phyloP scores from a whole-genome alignment of 768 basidiomycete genomes.

The Leccinum broughii region DNA sequence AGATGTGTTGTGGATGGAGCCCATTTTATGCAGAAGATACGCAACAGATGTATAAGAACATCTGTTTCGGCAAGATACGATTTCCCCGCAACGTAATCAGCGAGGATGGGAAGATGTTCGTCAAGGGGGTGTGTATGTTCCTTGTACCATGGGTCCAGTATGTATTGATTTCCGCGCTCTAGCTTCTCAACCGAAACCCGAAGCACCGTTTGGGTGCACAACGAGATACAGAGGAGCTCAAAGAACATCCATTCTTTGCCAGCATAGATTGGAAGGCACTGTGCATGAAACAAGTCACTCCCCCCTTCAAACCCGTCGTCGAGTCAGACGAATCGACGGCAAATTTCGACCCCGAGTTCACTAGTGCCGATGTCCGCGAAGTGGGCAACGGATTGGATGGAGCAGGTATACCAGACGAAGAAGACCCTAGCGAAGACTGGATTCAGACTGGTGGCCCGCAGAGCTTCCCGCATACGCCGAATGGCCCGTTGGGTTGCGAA shows the following conservation, averaged over 20 bases:
- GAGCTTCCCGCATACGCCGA: slow-evolving; percentile 55
- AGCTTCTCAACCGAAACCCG: slow-evolving; percentile 99
- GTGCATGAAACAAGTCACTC: slow-evolving; percentile 84
- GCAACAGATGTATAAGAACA: slow-evolving; percentile 99
- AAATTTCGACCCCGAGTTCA: slow-evolving; percentile 99
- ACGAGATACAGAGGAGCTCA: slow-evolving; percentile 90
- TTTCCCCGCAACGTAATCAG: slow-evolving; percentile 97
- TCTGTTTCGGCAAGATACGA: slow-evolving; percentile 97
- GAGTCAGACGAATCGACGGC: slow-evolving; percentile 98
- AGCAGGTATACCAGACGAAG: slow-evolving; percentile 46
- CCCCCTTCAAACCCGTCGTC: slow-evolving; percentile 97
- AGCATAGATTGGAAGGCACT: slow-evolving; percentile 91
- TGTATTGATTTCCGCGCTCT: slow-evolving; percentile 18
- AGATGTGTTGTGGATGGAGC: slow-evolving; percentile 99
- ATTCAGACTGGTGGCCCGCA: slow-evolving; percentile 36
- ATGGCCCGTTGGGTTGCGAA: slow-evolving; percentile 77
- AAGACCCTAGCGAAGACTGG: slow-evolving; percentile 71
- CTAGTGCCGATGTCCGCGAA: slow-evolving; percentile 82
- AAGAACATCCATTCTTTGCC: slow-evolving; percentile 94
- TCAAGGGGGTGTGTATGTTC: slow-evolving; percentile 81
- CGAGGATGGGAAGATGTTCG: slow-evolving; percentile 98
- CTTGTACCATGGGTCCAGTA: slow-evolving; percentile 11
- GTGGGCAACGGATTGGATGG: slow-evolving; percentile 56
- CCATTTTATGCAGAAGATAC: slow-evolving; percentile 99
- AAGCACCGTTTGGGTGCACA: slow-evolving; percentile 92